phyloP scores from a whole-genome alignment of 805 yeast genomes.

The Wickerhamomyces canadensis region DNA sequence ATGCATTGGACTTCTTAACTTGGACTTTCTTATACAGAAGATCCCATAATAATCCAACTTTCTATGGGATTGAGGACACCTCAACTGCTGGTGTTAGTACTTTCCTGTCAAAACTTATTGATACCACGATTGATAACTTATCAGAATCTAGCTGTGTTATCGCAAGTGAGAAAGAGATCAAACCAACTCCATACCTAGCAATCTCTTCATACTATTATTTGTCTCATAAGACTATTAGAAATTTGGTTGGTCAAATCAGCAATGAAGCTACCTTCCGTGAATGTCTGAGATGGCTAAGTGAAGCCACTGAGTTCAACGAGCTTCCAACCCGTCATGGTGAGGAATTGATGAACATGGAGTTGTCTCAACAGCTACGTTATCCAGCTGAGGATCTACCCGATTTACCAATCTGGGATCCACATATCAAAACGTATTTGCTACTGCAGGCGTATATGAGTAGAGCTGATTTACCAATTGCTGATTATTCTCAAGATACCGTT shows the following conservation, averaged over 20 bases:
- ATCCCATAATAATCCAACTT: conserved; percentile 89
- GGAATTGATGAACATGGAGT: conserved; percentile 82
- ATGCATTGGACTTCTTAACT: conserved; percentile 93
- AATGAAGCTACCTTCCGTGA: conserved; percentile 47
- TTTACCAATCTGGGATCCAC: conserved; percentile 67
- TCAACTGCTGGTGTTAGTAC: conserved; percentile 73
- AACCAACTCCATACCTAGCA: conserved; percentile 74
- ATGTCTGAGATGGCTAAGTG: conserved; percentile 85
- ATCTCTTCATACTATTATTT: conserved; percentile 90
- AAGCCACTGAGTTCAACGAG: conserved; percentile 87
- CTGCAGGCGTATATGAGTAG: conserved; percentile 88
- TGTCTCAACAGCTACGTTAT: conserved; percentile 53
- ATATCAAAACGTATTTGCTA: conserved; percentile 74
- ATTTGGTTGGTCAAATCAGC: conserved; percentile 48
- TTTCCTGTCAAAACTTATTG: conserved; percentile 67
- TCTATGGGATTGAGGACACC: conserved; percentile 79
- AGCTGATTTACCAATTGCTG: conserved; percentile 87
- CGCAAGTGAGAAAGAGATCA: conserved; percentile 37
- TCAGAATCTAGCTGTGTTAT: conserved; percentile 67
- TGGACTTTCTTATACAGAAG: conserved; percentile 91
- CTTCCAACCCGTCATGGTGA: conserved; percentile 56
- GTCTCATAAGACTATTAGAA: conserved; percentile 83
- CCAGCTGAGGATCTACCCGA: conserved; percentile 75
- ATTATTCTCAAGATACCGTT: conserved; percentile 88
- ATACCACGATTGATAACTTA: conserved; percentile 59